phyloP scores from a whole-genome alignment of 495 filamentous ascomycete genomes.

The Hypomontagnella monticulosa region DNA sequence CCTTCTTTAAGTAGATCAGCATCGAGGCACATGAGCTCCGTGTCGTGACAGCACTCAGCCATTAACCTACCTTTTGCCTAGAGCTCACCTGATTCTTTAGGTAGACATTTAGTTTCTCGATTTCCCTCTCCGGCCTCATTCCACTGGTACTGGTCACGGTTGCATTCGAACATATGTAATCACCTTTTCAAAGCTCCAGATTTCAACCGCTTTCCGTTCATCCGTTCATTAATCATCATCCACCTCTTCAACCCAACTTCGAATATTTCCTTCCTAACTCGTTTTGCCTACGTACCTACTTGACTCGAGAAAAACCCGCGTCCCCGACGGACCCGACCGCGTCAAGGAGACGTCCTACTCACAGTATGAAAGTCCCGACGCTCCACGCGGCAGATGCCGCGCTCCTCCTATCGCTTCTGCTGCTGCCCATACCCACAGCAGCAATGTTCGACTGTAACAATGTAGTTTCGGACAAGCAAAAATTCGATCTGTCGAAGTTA shows the following conservation, averaged over 20 bases:
- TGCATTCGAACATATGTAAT: background rate
- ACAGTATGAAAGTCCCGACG: slow-evolving; percentile 41
- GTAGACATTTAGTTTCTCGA: background rate
- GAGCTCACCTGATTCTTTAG: slow-evolving; percentile 14
- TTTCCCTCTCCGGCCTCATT: background rate
- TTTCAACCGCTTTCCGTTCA: slow-evolving; percentile 11
- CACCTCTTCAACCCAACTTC: slow-evolving; percentile 12
- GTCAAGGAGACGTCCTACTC: slow-evolving; percentile 3
- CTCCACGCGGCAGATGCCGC: slow-evolving; percentile 44
- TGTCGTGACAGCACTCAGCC: slow-evolving; percentile 18
- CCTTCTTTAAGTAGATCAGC: slow-evolving; percentile 1
- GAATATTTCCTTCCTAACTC: background rate
- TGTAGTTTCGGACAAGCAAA: slow-evolving; percentile 63
- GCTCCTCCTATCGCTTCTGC: slow-evolving; percentile 51
- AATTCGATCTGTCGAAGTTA: slow-evolving; percentile 73
- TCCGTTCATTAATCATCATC: slow-evolving; percentile 14
- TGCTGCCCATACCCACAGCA: slow-evolving; percentile 60
- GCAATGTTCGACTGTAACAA: slow-evolving; percentile 70
- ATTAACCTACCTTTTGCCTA: slow-evolving; percentile 16
- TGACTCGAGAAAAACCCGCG: background rate
- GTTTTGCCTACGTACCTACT: background rate
- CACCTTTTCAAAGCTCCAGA: background rate
- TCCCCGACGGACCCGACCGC: slow-evolving; percentile 25
- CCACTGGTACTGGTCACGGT: background rate
- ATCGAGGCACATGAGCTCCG: slow-evolving; percentile 17